A percentile compares a stretch with the other conserved stretches of the same genome.
Conservation (phyloP, 1,139 yeast genomes). For the Debaryomycetaceae sp. region DNA sequence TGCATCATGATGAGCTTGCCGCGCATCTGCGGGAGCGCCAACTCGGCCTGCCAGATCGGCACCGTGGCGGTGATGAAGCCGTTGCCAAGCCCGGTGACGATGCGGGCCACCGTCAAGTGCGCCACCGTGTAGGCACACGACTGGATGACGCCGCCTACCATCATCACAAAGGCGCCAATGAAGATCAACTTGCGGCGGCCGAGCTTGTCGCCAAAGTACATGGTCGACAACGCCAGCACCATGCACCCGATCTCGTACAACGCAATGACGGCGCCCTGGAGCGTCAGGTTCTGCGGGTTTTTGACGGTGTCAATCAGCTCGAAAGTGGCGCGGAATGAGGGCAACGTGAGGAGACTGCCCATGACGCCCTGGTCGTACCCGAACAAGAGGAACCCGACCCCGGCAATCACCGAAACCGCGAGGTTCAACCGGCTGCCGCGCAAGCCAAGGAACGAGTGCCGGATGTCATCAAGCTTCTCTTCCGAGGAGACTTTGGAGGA, state of each 20-base stretch:
- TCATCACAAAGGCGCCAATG: constrained; percentile 28
- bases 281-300: constrained; percentile 21
- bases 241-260: constrained; percentile 38
- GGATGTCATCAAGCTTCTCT: too few species aligned
- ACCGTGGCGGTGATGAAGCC: constrained; percentile 34
- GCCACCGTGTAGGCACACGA: constrained; percentile 27
- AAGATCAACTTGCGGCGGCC: constrained; percentile 32
- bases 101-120: constrained; percentile 37
- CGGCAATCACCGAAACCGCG: constrained; percentile 26
- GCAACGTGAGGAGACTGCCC: constrained; percentile 41
- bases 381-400: constrained; percentile 30
- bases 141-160: constrained; percentile 35
- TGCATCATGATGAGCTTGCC: constrained; percentile 33
- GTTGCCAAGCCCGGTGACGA: constrained; percentile 42
- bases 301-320: constrained; percentile 27
- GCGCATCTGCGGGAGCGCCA: constrained; percentile 30
- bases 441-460: constrained; percentile 23
- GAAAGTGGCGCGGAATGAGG: constrained; percentile 33
- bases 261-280: constrained; percentile 33
- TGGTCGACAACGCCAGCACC: constrained; percentile 29
- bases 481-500: too few species aligned
- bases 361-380: constrained; percentile 52
- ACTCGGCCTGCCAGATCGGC: constrained; percentile 38
- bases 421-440: constrained; percentile 22
- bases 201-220: constrained; percentile 29